Conservation (phyloP, 495 filamentous ascomycete species). For the Penicillium canariense region DNA sequence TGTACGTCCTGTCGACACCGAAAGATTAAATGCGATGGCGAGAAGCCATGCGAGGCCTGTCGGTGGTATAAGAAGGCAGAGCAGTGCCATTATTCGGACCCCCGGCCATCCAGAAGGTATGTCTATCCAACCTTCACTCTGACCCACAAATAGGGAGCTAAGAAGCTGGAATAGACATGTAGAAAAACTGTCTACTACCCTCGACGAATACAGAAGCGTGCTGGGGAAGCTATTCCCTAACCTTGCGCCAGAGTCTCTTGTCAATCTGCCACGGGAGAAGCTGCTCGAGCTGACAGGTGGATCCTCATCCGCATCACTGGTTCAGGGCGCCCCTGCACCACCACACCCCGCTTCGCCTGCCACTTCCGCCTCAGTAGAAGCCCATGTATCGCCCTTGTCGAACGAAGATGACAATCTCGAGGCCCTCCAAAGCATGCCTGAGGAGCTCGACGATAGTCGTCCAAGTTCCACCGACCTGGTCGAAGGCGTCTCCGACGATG, state of each 20-base stretch:
- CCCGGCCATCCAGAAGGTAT: conserved; percentile 40
- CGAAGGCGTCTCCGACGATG: conserved; percentile 73
- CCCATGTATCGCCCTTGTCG: conserved; percentile 39
- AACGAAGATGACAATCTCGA: conserved; percentile 44
- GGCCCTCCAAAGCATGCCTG: conserved; percentile 42
- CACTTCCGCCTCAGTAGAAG: conserved; percentile 38
- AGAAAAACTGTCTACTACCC: conserved; percentile 41
- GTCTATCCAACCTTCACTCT: not conserved
- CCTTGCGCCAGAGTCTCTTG: conserved; percentile 36
- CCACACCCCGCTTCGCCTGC: conserved; percentile 41
- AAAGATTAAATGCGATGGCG: conserved; percentile 50
- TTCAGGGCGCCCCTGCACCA: conserved; percentile 1
- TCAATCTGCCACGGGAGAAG: conserved; percentile 47
- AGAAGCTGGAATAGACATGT: conserved; percentile 31
- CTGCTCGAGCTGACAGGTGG: conserved; percentile 42
- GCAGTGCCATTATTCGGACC: conserved; percentile 44
- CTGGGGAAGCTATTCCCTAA: conserved; percentile 41
- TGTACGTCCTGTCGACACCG: conserved; percentile 48
- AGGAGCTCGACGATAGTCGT: conserved; percentile 30
- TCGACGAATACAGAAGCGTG: conserved; percentile 39
- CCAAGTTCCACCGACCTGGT: conserved; percentile 46
- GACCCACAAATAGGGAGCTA: not conserved
- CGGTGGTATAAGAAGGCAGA: conserved; percentile 48
- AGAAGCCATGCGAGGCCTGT: conserved; percentile 47
- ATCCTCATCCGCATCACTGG: conserved; percentile 10